Percentiles rank a stretch among this genome's conserved stretches.
These are phyloP conservation scores for Volvox reticuliferus DNA, from an alignment of 139 green algal genomes.

Conservation along the genomic window DNA sequence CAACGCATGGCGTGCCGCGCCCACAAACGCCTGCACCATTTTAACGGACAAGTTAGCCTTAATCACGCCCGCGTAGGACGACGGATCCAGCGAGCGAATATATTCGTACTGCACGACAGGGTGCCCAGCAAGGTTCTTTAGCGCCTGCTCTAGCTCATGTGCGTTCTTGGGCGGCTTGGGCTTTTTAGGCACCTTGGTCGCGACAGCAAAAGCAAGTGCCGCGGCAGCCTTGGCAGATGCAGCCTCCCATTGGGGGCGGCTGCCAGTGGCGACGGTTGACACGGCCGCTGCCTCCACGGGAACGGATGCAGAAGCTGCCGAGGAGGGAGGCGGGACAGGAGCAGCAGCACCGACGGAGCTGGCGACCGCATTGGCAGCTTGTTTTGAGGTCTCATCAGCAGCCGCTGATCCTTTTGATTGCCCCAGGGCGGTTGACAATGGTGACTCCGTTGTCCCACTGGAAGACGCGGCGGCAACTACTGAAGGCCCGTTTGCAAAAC, in stretches of 20 bases:
- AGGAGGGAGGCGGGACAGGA: not conserved
- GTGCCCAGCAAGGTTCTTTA: constrained; percentile 35
- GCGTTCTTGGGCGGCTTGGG: constrained; percentile 38
- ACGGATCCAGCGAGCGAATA: constrained; percentile 11
- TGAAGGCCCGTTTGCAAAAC: too few relatives aligned
- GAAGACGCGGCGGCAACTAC: too few relatives aligned
- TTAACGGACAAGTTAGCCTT: constrained; percentile 29
- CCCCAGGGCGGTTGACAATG: too few relatives aligned
- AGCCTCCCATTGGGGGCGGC: not conserved
- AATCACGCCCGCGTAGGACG: constrained; percentile 19
- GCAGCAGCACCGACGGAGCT: too few relatives aligned
- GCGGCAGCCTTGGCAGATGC: constrained; percentile 31
- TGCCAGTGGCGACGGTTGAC: not conserved
- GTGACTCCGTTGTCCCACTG: too few relatives aligned
- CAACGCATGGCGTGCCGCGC: not conserved
- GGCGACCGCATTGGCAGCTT: too few relatives aligned
- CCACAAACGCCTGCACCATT: constrained; percentile 6
- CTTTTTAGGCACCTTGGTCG: constrained; percentile 4
- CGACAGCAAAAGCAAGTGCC: not conserved
- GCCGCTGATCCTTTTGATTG: too few relatives aligned
- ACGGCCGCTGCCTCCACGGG: not conserved
- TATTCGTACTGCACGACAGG: constrained; percentile 14
- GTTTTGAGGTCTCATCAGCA: too few relatives aligned
- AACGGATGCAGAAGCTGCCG: not conserved
- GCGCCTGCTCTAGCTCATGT: constrained; percentile 40